phyloP scores from a whole-genome alignment of 1,284 basidiomycete genomes.

The Trichosporon ovoides region DNA sequence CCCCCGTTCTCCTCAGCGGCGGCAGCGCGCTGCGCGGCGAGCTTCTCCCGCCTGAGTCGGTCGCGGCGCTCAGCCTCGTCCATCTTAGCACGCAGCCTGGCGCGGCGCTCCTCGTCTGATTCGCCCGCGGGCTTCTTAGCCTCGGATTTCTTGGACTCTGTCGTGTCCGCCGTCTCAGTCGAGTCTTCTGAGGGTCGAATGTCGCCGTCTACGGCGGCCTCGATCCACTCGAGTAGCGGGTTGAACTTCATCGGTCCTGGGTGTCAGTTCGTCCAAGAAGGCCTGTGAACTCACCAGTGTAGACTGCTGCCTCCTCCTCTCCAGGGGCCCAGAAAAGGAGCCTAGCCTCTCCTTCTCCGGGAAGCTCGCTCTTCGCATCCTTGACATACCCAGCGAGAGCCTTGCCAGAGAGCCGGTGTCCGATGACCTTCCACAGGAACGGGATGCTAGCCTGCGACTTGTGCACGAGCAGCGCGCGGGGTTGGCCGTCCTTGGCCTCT shows the following conservation, averaged over 20 bases:
- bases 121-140: no score
- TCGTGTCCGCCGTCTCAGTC: no score
- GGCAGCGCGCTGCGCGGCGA: constrained; percentile 20
- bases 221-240: constrained; percentile 42
- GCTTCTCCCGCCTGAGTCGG: constrained; percentile 31
- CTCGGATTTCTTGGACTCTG: no score
- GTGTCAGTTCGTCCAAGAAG: no score
- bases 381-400: constrained; percentile 64
- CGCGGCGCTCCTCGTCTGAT: no score
- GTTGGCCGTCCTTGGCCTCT: constrained; percentile 56
- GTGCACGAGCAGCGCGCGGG: constrained; percentile 68
- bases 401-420: constrained; percentile 64
- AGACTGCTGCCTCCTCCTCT: constrained; percentile 17
- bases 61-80: constrained; percentile 42
- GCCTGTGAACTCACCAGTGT: no score
- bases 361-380: constrained; percentile 57
- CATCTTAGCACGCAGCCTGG: constrained; percentile 35
- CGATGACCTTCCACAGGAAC: constrained; percentile 76
- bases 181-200: no score
- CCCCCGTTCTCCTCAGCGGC: not conserved
- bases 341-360: constrained; percentile 34
- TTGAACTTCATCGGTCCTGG: constrained; percentile 49
- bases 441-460: constrained; percentile 68
- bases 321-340: constrained; percentile 37
- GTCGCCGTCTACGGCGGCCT: constrained; percentile 16